Conservation (phyloP, 192 early-diverging fungal genomes). For the Kickxella alabastrina region DNA sequence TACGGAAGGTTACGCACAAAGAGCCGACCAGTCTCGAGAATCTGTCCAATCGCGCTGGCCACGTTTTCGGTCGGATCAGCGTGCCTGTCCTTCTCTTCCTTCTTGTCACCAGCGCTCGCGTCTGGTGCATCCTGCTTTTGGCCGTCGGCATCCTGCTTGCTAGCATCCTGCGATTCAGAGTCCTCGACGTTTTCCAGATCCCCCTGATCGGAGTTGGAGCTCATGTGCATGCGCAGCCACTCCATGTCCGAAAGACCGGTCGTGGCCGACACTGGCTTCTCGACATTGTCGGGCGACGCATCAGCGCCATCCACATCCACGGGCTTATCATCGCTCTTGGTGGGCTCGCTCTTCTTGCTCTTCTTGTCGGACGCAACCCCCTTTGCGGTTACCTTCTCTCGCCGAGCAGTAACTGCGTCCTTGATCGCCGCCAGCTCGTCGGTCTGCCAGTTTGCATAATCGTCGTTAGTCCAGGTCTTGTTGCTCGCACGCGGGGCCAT, state of each 20-base stretch:
- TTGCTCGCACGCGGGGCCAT: constrained; percentile 76
- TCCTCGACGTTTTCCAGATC: constrained; percentile 14
- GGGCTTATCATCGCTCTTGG: constrained; percentile 40
- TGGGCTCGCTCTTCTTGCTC: constrained; percentile 38
- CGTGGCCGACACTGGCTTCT: background rate
- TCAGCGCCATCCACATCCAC: constrained; percentile 28
- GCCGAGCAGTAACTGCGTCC: constrained; percentile 34
- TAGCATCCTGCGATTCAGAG: constrained; percentile 3
- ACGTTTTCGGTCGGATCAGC: constrained; percentile 20
- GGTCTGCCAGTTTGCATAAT: constrained; percentile 50
- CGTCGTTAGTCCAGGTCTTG: constrained; percentile 92
- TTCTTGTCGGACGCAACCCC: constrained; percentile 2
- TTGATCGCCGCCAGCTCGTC: constrained; percentile 36
- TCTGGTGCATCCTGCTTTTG: constrained; percentile 9
- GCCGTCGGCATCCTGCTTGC: background rate
- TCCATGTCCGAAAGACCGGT: constrained; percentile 59
- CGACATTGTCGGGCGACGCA: constrained; percentile 4
- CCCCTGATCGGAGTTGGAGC: constrained; percentile 32
- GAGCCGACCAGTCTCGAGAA: constrained; percentile 91
- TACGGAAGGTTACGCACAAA: constrained; percentile 94
- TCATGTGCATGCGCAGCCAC: constrained; percentile 66
- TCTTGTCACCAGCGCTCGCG: constrained; percentile 1
- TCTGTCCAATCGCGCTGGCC: constrained; percentile 57
- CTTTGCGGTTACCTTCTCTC: constrained; percentile 23
- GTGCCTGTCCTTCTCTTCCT: constrained; percentile 1